Percentiles rank a stretch among this genome's conserved stretches.
Evolutionary conservation across 805 yeast species (phyloP).

Genomic region (Lipomyces lipofer): DNA sequence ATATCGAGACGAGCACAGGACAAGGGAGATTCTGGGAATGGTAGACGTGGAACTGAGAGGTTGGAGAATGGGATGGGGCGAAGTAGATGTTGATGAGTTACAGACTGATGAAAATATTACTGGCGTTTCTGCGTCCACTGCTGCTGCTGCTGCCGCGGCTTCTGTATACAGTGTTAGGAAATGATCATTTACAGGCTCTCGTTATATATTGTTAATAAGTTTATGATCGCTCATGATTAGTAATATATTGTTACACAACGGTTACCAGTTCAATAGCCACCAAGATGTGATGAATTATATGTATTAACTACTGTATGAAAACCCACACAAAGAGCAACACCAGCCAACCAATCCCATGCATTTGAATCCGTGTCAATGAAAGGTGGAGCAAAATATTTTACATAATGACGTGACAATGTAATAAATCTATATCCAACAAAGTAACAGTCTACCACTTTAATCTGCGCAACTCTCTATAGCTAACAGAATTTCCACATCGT

Average conservation of each 20-base stretch:
- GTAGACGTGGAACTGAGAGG: conserved; percentile 21
- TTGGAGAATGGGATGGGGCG: conserved; percentile 11
- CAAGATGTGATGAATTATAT: too few species aligned
- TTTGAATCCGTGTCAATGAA: background rate
- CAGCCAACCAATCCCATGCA: background rate
- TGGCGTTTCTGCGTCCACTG: background rate
- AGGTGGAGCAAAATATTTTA: background rate
- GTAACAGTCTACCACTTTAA: too few species aligned
- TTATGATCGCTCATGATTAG: too few species aligned
- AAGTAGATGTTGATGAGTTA: background rate
- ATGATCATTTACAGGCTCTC: too few species aligned
- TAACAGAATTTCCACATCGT: conserved; percentile 5
- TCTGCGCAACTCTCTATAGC: too few species aligned
- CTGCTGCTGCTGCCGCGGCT: conserved; percentile 2
- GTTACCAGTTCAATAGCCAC: too few species aligned
- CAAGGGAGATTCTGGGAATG: conserved; percentile 17
- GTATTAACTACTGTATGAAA: too few species aligned
- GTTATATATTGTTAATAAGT: too few species aligned
- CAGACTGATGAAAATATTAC: background rate
- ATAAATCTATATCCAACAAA: too few species aligned
- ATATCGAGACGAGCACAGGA: conserved; percentile 12
- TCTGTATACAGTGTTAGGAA: too few species aligned
- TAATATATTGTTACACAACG: too few species aligned
- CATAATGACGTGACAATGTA: background rate
- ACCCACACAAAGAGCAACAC: background rate